Evolutionary conservation across 345 rosid species (phyloP), one percentile per base, ranked within the genome.

Genomic region (Microthlaspi erraticum): DNA sequence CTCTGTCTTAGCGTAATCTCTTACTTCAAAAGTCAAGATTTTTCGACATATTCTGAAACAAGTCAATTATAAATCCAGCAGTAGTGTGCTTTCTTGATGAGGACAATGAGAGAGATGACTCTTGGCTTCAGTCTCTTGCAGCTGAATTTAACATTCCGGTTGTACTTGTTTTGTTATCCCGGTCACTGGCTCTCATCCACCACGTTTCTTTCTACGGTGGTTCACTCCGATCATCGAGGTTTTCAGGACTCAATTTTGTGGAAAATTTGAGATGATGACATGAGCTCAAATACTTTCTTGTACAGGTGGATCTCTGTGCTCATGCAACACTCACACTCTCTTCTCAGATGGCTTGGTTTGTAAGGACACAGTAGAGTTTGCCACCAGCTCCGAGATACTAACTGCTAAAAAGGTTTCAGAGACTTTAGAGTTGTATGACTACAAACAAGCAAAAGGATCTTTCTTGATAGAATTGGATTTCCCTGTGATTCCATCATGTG

Each of bases 271-370:
- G n/a, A n/a, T n/a, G n/a, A n/a, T n/a, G n/a, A 63, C 42, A 53
- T 26, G 10, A 55, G 53, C 37, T 68, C 12, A n/a, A 7, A 4
- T 14, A 14, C 13, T 39, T 70, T 39, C 10, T 16, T 0, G 23
- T n/a, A n/a, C 81, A 90, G 95, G 74, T 87, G 16, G 23, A 75
- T 2, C 81, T 92, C 5, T 87, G 95, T 45, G 96, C 83, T 26
- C 96, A 92, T 76, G 96, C 86, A 53, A 92, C 96, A 80, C 96
- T 0, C 91, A 92, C 46, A 19, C 41, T 7, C 81, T 88, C 38
- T 89, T 92, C 70, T 51, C 88, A 8, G 81, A 70, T 16, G 82
- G 80, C 34, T 74, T 80, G 74, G 83, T 85, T 13, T 50, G 68
- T 55, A 43, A 64, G 65, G 61, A 38, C 31, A 0, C 12, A 7